Evolutionary conservation across 371 early-diverging fungal genomes (phyloP).

Genomic region (Syncephalis fuscata): DNA sequence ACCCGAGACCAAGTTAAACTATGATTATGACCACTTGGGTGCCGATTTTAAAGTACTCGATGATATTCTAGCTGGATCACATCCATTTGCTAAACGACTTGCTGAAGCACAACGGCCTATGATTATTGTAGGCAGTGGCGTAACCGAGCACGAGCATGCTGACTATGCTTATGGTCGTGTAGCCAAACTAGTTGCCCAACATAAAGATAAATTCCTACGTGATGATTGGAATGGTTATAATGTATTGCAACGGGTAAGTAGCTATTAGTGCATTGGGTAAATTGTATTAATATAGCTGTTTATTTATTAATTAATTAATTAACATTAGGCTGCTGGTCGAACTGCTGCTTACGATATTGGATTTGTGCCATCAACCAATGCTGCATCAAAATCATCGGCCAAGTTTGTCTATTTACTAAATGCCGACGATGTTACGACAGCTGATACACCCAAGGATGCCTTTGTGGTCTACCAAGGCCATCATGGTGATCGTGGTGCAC

Average conservation of each 20-base stretch:
- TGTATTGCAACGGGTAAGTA: constrained; percentile 50
- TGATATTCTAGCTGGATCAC: constrained; percentile 43
- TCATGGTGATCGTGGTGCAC: constrained; percentile 93
- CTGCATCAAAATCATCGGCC: constrained; percentile 19
- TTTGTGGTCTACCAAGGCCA: constrained; percentile 98
- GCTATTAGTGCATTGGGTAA: constrained; percentile 18
- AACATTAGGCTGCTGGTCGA: constrained; percentile 42
- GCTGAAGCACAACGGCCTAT: constrained; percentile 77
- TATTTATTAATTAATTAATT: constrained; percentile 10
- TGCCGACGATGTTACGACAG: constrained; percentile 67
- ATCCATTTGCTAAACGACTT: constrained; percentile 61
- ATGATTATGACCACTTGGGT: constrained; percentile 81
- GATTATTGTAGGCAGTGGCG: constrained; percentile 74
- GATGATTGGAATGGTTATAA: constrained; percentile 82
- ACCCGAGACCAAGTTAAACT: constrained; percentile 58
- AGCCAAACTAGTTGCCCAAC: constrained; percentile 44
- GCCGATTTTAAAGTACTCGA: constrained; percentile 46
- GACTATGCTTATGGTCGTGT: constrained; percentile 49
- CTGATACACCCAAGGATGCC: constrained; percentile 70
- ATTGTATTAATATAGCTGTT: constrained; percentile 4
- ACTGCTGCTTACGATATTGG: constrained; percentile 88
- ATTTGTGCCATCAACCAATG: constrained; percentile 41
- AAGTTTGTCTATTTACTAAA: constrained; percentile 83
- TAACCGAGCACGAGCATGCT: constrained; percentile 55
- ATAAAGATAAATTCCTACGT: constrained; percentile 49